Evolutionary conservation across 2,329 filamentous ascomycete genomes (phyloP).

Genomic region (Hyphodiscus sp.): DNA sequence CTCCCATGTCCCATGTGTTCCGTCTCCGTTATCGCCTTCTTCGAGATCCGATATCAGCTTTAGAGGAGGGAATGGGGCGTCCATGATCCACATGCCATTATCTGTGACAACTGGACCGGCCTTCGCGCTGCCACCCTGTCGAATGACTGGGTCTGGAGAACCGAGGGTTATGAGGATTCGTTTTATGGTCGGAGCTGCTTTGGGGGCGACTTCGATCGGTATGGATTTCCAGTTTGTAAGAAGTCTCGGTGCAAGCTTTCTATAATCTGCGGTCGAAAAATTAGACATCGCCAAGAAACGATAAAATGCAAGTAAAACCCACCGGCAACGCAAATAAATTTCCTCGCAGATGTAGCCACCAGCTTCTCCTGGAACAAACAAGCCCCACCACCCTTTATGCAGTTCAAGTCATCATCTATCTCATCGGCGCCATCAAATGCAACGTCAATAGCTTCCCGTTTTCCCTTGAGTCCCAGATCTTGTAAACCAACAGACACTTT

Average conservation of each 20-base stretch:
- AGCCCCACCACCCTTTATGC: constrained; percentile 97
- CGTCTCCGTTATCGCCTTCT: constrained; percentile 41
- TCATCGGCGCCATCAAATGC: constrained; percentile 97
- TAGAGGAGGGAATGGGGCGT: constrained; percentile 78
- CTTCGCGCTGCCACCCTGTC: constrained; percentile 68
- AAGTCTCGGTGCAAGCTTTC: constrained; percentile 77
- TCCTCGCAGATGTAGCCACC: constrained; percentile 75
- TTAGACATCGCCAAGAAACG: background rate
- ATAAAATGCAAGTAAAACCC: constrained; percentile 25
- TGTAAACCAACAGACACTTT: constrained; percentile 49
- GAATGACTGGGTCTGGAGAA: constrained; percentile 61
- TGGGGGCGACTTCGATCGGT: constrained; percentile 88
- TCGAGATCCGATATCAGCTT: constrained; percentile 51
- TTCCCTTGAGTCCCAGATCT: constrained; percentile 30
- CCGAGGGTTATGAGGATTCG: constrained; percentile 67
- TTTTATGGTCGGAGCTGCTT: constrained; percentile 73
- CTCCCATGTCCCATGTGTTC: constrained; percentile 67
- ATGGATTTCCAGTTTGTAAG: constrained; percentile 74
- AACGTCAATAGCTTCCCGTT: constrained; percentile 63
- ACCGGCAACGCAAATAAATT: constrained; percentile 84
- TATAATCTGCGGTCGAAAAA: constrained; percentile 58
- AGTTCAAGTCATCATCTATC: constrained; percentile 89
- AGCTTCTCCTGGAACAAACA: constrained; percentile 98
- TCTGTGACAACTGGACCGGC: constrained; percentile 80
- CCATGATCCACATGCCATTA: constrained; percentile 83